These are phyloP conservation scores for Mycena crocata DNA, from an alignment of 768 basidiomycete genomes.

Conservation along the genomic window DNA sequence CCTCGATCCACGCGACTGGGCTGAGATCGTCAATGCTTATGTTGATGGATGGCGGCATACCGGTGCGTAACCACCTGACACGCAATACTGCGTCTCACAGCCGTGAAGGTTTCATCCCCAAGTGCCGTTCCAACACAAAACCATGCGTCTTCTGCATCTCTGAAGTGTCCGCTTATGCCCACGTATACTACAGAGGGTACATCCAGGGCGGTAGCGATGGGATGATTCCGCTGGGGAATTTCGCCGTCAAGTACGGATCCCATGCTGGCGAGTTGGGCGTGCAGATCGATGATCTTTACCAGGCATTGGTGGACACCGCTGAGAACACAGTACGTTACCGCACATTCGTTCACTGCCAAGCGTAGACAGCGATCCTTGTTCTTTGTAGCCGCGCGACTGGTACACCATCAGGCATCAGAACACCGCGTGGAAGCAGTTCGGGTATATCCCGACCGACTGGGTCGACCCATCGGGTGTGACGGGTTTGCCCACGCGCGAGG, in stretches of 20 bases:
- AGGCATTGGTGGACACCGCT: slow-evolving; percentile 62
- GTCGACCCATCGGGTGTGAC: slow-evolving; percentile 59
- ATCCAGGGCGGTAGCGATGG: slow-evolving; percentile 63
- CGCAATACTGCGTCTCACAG: background rate
- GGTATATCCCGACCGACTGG: slow-evolving; percentile 62
- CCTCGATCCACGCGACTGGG: slow-evolving; percentile 57
- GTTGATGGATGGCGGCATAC: slow-evolving; percentile 64
- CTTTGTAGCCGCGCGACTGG: slow-evolving; percentile 60
- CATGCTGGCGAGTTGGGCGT: slow-evolving; percentile 53
- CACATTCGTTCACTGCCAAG: background rate
- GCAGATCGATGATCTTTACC: slow-evolving; percentile 58
- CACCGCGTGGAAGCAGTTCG: slow-evolving; percentile 63
- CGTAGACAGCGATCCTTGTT: background rate
- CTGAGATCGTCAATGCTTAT: slow-evolving; percentile 60
- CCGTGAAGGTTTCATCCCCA: slow-evolving; percentile 57
- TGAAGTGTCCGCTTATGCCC: background rate
- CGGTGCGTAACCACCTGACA: slow-evolving; percentile 37
- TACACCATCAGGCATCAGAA: slow-evolving; percentile 62
- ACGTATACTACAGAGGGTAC: slow-evolving; percentile 49
- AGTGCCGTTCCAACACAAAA: slow-evolving; percentile 63
- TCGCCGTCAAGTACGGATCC: slow-evolving; percentile 58
- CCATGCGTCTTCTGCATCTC: slow-evolving; percentile 42
- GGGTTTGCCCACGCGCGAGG: slow-evolving; percentile 62
- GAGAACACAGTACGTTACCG: slow-evolving; percentile 58
- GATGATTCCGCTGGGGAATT: slow-evolving; percentile 65